Evolutionary conservation across 1,284 basidiomycete genomes (phyloP).

Genomic region (Marasmius oreades): DNA sequence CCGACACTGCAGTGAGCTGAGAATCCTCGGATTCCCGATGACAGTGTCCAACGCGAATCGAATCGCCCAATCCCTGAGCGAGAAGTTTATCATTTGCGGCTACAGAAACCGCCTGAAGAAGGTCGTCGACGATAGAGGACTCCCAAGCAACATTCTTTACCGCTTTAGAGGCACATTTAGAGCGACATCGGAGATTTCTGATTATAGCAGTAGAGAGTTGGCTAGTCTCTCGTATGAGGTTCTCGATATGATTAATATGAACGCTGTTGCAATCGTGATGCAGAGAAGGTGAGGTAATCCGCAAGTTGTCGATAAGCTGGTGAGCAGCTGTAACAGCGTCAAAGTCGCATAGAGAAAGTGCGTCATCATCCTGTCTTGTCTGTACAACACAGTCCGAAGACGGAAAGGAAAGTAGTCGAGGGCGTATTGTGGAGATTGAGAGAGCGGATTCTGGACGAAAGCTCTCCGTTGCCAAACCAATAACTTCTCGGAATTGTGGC

Average conservation of each 20-base stretch:
- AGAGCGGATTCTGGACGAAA: slow-evolving; percentile 49
- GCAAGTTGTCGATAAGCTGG: slow-evolving; percentile 51
- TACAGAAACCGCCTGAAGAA: slow-evolving; percentile 39
- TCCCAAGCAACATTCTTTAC: slow-evolving; percentile 42
- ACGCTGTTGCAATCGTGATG: slow-evolving; percentile 31
- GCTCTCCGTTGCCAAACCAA: slow-evolving; percentile 45
- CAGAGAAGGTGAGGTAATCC: slow-evolving; percentile 38
- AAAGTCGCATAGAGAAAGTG: slow-evolving; percentile 28
- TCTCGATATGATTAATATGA: slow-evolving; percentile 41
- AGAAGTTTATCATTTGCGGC: slow-evolving; percentile 39
- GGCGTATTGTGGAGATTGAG: slow-evolving; percentile 55
- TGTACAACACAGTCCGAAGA: slow-evolving; percentile 34
- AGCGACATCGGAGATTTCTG: slow-evolving; percentile 44
- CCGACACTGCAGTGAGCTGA: slow-evolving; percentile 42
- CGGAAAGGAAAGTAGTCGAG: slow-evolving; percentile 42
- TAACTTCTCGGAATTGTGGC: slow-evolving; percentile 56
- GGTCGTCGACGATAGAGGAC: slow-evolving; percentile 33
- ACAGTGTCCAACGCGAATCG: slow-evolving; percentile 25
- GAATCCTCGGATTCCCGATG: slow-evolving; percentile 55
- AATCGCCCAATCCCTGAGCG: slow-evolving; percentile 30
- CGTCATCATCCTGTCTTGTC: slow-evolving; percentile 18
- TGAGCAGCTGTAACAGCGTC: slow-evolving; percentile 43
- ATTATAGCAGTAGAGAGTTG: slow-evolving; percentile 43
- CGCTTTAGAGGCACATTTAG: slow-evolving; percentile 47
- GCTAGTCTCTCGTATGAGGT: slow-evolving; percentile 42